phyloP scores from a whole-genome alignment of 176 grass and related monocot species.

The Triticum timopheevii region DNA sequence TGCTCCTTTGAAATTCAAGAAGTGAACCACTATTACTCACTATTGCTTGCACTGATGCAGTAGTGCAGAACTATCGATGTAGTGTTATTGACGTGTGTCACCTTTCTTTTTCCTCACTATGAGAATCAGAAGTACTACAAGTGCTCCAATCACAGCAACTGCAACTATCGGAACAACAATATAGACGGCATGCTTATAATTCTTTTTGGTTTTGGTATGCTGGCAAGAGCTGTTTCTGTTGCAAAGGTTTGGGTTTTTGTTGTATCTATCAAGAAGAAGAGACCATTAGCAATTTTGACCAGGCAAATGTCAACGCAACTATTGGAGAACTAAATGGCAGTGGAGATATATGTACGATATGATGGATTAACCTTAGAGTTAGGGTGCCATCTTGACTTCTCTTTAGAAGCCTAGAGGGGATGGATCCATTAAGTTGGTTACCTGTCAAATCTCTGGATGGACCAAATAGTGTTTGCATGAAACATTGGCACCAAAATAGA shows the following conservation, averaged over 20 bases:
- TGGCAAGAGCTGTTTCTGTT: conserved; percentile 29
- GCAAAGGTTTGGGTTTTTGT: conserved; percentile 38
- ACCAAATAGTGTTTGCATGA: not conserved
- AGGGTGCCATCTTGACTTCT: not conserved
- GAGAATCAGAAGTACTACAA: conserved; percentile 13
- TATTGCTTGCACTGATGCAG: no score
- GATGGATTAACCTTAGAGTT: not conserved
- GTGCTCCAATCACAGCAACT: conserved; percentile 12
- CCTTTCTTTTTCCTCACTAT: conserved; percentile 24
- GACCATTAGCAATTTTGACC: not conserved
- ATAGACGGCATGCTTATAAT: conserved; percentile 16
- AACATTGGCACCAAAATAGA: not conserved
- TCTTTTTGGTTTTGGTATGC: conserved; percentile 28
- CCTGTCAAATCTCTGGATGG: not conserved
- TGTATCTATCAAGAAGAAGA: conserved; percentile 16
- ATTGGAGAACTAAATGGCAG: not conserved
- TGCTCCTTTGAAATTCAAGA: not conserved
- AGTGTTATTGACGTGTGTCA: not conserved
- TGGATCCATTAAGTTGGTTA: not conserved
- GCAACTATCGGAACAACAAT: conserved; percentile 27
- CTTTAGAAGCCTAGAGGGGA: not conserved
- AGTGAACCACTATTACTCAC: no score
- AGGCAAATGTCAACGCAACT: no score
- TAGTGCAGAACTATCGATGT: not conserved
- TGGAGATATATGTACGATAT: not conserved